Evolutionary conservation across 345 rosid genomes (phyloP).

Genomic region (Trapa incisa): DNA sequence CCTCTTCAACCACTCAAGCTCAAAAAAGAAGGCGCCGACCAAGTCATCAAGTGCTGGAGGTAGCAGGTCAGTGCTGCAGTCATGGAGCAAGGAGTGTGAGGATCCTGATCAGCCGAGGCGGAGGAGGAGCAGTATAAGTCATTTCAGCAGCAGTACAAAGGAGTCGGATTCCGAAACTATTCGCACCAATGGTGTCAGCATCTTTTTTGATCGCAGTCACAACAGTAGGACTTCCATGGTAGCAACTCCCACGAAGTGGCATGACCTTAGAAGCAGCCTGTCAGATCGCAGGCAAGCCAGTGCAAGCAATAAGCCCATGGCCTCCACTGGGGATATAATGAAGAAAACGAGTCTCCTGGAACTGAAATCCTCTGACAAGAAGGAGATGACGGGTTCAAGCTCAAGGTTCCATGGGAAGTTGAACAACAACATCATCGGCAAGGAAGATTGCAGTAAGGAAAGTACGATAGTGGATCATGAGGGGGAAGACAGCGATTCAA

Average conservation of each 20-base stretch:
- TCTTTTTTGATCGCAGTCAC: neutral
- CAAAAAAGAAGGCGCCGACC: conserved; percentile 7
- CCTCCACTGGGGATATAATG: neutral
- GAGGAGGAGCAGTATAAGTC: conserved; percentile 10
- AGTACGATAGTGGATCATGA: neutral
- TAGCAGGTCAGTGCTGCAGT: neutral
- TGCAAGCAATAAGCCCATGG: neutral
- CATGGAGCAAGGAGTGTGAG: conserved; percentile 1
- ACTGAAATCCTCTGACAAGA: neutral
- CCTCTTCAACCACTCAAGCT: conserved; percentile 7
- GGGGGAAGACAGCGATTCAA: conserved; percentile 10
- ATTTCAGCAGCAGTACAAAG: neutral
- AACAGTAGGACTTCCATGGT: neutral
- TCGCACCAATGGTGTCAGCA: neutral
- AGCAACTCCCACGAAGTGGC: conserved; percentile 4
- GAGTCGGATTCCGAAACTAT: neutral
- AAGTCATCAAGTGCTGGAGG: neutral
- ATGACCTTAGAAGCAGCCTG: neutral
- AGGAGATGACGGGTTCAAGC: neutral
- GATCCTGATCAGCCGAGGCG: conserved; percentile 3
- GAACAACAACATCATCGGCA: neutral
- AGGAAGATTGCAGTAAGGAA: neutral
- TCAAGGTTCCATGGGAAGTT: neutral
- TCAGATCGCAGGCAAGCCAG: neutral
- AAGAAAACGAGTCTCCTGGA: neutral